Evolutionary conservation across 1,284 basidiomycete species (phyloP).

Genomic region (Leccinum holopus): DNA sequence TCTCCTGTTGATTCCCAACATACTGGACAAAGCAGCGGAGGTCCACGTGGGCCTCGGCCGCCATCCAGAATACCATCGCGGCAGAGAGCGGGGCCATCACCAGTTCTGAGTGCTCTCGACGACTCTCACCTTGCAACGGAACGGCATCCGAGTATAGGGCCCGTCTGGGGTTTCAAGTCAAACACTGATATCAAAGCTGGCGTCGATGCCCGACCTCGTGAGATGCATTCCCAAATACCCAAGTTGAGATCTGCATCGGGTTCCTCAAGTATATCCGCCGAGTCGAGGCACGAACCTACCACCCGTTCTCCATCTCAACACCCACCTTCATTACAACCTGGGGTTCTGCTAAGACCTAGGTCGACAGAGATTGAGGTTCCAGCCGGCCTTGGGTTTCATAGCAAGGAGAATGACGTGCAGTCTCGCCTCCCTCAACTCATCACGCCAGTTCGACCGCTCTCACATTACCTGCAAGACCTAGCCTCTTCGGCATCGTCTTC

Average conservation of each 20-base stretch:
- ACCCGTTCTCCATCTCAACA: conserved; percentile 6
- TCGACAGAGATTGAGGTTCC: background rate
- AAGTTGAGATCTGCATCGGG: conserved; percentile 30
- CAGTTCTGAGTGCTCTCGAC: conserved; percentile 3
- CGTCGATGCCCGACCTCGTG: conserved; percentile 12
- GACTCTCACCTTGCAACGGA: conserved; percentile 3
- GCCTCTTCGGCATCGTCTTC: conserved; percentile 70
- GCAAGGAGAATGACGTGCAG: conserved; percentile 28
- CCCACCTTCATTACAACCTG: conserved; percentile 11
- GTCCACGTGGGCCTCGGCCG: conserved; percentile 17
- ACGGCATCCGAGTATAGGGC: background rate
- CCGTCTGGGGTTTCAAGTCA: conserved; percentile 18
- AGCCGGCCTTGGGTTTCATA: background rate
- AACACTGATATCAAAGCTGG: conserved; percentile 13
- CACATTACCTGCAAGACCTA: conserved; percentile 29
- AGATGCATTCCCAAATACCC: conserved; percentile 29
- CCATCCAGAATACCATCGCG: conserved; percentile 21
- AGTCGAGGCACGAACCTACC: conserved; percentile 9
- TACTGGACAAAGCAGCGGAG: conserved; percentile 17
- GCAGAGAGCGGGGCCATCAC: conserved; percentile 5
- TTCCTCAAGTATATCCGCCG: conserved; percentile 27
- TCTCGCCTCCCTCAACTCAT: conserved; percentile 34
- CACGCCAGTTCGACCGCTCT: conserved; percentile 37
- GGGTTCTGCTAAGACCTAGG: conserved; percentile 2
- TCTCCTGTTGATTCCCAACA: conserved; percentile 9